A percentile compares a stretch with the other conserved stretches of the same genome.
Evolutionary conservation across 108 stramenopile genomes (phyloP).

Genomic region (Discostella pseudostelligera): DNA sequence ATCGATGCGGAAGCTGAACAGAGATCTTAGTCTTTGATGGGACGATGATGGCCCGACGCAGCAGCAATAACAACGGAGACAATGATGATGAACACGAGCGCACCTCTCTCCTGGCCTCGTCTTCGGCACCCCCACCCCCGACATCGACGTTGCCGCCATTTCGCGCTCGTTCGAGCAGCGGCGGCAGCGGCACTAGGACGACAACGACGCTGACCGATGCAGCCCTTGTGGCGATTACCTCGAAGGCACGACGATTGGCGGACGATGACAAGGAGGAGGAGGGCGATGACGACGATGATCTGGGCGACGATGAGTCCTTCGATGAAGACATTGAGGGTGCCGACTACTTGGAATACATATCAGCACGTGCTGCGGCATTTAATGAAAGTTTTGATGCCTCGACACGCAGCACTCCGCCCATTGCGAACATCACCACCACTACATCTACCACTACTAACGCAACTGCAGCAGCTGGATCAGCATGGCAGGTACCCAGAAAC

Average conservation of each 20-base stretch:
- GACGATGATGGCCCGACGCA: no score
- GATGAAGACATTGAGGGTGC: slow-evolving; percentile 26
- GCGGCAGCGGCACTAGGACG: neutral
- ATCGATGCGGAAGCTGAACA: no score
- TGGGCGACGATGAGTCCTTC: slow-evolving; percentile 13
- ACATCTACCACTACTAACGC: no score
- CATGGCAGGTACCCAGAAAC: no score
- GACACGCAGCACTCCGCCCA: no score
- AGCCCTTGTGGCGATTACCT: no score
- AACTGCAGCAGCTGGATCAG: no score
- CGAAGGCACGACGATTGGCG: neutral
- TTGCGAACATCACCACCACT: no score
- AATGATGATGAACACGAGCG: slow-evolving; percentile 21
- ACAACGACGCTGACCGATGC: no score
- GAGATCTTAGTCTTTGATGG: no score
- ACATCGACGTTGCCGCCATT: neutral
- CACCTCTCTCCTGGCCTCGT: slow-evolving; percentile 32
- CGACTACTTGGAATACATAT: slow-evolving; percentile 8
- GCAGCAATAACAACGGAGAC: no score
- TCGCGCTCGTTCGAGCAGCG: neutral
- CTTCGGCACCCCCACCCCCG: slow-evolving; percentile 3
- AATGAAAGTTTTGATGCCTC: neutral
- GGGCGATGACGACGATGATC: slow-evolving; percentile 15
- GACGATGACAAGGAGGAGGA: neutral
- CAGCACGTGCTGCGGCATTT: neutral